Conservation (phyloP, 495 filamentous ascomycete genomes). For the Penicillium paradoxum region DNA sequence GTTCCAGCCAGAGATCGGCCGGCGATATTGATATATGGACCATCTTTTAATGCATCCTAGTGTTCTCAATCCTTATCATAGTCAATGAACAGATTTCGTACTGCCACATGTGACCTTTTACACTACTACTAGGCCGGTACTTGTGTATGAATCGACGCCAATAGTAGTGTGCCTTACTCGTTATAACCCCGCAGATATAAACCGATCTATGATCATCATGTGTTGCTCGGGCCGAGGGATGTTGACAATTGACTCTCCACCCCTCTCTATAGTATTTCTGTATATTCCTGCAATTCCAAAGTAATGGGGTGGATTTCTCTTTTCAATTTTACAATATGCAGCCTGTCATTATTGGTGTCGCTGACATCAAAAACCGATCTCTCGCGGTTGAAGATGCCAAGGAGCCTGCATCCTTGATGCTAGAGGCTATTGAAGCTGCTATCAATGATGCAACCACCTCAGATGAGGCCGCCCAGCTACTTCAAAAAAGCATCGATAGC, state of each 20-base stretch:
- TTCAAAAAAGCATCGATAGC: slow-evolving; percentile 47
- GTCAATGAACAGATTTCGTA: no score
- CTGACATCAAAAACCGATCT: slow-evolving; percentile 48
- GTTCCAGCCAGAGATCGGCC: not conserved
- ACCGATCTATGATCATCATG: not conserved
- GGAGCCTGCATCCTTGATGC: slow-evolving; percentile 49
- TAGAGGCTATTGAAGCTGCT: slow-evolving; percentile 41
- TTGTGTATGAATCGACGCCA: not conserved
- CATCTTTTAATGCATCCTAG: no score
- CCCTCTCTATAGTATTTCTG: not conserved
- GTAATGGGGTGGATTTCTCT: not conserved
- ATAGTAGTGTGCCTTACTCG: not conserved
- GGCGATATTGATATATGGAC: not conserved
- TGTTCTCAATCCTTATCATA: no score
- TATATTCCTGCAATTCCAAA: not conserved
- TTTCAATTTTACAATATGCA: not conserved
- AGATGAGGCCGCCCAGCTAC: slow-evolving; percentile 9
- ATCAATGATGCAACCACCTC: slow-evolving; percentile 37
- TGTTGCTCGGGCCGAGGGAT: not conserved
- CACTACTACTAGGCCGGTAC: no score
- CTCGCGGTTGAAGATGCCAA: slow-evolving; percentile 44
- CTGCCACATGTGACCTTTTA: no score
- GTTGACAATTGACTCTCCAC: not conserved
- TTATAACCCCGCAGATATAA: not conserved
- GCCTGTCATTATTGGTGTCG: slow-evolving; percentile 50